Conservation (phyloP, 108 stramenopile species). For the Nannochloropsis salina region DNA sequence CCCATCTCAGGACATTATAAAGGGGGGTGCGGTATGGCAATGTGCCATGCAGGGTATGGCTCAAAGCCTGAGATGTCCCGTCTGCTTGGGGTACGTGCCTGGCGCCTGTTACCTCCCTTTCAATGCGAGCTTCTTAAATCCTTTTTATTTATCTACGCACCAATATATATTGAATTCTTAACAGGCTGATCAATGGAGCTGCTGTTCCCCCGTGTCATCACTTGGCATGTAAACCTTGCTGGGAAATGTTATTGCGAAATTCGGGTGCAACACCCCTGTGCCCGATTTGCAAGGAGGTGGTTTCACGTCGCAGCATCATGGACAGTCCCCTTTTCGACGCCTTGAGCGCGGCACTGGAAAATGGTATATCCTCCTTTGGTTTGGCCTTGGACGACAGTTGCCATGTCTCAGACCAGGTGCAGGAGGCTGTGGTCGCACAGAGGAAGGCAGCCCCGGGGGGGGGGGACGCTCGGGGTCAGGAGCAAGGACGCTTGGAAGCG, state of each 20-base stretch:
- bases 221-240: not conserved
- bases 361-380: not conserved
- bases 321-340: not conserved
- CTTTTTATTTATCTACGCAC: not conserved
- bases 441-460: not conserved
- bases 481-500: not conserved
- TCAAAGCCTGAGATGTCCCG: not conserved
- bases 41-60: not conserved
- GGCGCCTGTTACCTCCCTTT: not conserved
- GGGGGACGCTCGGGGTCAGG: not conserved
- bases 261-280: not conserved
- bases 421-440: not conserved
- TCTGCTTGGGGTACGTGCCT: constrained; percentile 9
- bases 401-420: constrained; percentile 10
- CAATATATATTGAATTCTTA: too few species aligned
- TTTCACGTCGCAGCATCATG: not conserved
- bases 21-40: not conserved
- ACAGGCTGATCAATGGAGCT: not conserved
- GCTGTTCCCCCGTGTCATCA: constrained; percentile 1
- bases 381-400: not conserved
- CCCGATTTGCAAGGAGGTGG: not conserved
- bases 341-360: not conserved
- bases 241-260: not conserved
- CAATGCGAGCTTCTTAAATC: not conserved
- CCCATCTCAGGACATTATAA: not conserved